phyloP scores from a whole-genome alignment of 2,329 filamentous ascomycete genomes.

The Neopestalotiopsis sp. region DNA sequence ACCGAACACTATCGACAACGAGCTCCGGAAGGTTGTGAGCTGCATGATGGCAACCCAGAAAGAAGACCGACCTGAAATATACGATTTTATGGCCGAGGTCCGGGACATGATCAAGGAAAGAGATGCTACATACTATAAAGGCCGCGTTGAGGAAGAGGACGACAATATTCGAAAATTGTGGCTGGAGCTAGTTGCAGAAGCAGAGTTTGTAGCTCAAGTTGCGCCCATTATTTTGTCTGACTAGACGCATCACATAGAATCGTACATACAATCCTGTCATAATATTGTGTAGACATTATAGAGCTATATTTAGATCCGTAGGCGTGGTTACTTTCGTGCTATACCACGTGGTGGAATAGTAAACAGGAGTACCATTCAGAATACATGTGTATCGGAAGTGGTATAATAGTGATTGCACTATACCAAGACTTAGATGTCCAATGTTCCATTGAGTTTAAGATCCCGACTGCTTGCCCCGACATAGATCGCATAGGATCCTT shows the following conservation, averaged over 20 bases:
- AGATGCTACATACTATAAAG: background rate
- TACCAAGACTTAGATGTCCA: constrained; percentile 31
- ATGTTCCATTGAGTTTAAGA: constrained; percentile 23
- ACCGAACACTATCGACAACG: background rate
- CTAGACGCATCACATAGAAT: background rate
- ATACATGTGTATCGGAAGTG: too few species aligned
- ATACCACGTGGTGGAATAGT: too few species aligned
- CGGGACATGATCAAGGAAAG: background rate
- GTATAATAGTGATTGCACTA: too few species aligned
- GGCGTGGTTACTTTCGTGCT: too few species aligned
- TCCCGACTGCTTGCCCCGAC: constrained; percentile 20
- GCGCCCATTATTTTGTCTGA: background rate
- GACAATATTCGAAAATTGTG: background rate
- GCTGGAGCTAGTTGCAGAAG: background rate
- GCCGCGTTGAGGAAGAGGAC: background rate
- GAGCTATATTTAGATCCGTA: background rate
- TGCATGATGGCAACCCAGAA: background rate
- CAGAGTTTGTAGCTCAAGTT: background rate
- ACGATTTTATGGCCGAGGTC: background rate
- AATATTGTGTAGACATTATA: background rate
- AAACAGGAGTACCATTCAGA: too few species aligned
- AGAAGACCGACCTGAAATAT: background rate
- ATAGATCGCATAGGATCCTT: constrained; percentile 41
- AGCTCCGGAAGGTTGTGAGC: background rate
- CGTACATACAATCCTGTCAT: background rate